Percentiles rank a stretch among this genome's conserved stretches.
phyloP scores from a whole-genome alignment of 345 rosid genomes.

The Punica granatum region DNA sequence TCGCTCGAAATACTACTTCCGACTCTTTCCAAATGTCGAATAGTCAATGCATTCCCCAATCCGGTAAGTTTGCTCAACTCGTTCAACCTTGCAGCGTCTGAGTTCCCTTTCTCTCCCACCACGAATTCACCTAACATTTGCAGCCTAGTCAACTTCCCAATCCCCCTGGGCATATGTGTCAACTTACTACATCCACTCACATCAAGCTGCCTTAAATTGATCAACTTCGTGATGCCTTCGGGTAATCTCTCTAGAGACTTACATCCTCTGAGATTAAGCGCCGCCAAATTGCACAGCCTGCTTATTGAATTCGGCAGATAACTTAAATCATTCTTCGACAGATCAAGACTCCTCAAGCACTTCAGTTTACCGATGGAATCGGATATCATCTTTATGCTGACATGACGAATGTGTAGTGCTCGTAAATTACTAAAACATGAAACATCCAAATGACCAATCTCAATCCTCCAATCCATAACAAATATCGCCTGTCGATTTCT shows the following conservation, averaged over 20 bases:
- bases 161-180: background rate
- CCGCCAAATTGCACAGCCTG: background rate
- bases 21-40: background rate
- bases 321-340: background rate
- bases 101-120: background rate
- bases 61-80: background rate
- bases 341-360: background rate
- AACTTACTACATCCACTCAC: rapidly evolving
- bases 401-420: background rate
- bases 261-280: rapidly evolving
- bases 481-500: background rate
- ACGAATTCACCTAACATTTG: background rate
- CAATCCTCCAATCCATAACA: too few species aligned
- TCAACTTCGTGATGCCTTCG: background rate
- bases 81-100: background rate
- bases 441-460: background rate
- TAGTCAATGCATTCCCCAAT: background rate
- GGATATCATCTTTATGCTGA: background rate
- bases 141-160: background rate
- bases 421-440: background rate
- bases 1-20: background rate
- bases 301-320: background rate
- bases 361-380: too few species aligned
- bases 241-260: rapidly evolving
- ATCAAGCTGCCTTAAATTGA: rapidly evolving